Conservation (phyloP, 441 rosid species). For the Biscutella laevigata region DNA sequence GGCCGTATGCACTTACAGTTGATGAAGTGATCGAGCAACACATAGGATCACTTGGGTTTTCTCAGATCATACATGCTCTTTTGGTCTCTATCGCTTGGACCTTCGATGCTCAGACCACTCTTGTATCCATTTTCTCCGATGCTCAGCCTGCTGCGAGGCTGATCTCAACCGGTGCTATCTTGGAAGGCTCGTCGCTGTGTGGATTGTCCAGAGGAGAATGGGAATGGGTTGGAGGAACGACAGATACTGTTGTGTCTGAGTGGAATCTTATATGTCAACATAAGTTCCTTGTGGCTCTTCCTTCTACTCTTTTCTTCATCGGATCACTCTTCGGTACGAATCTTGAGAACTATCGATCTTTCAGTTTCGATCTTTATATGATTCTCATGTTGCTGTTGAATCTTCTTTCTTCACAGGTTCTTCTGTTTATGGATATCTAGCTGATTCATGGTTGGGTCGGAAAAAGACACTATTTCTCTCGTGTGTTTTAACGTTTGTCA, state of each 20-base stretch:
- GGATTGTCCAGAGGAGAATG: slow-evolving; percentile 34
- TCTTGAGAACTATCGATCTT: background rate
- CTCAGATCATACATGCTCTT: slow-evolving; percentile 52
- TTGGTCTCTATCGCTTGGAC: slow-evolving; percentile 61
- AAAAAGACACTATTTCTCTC: slow-evolving; percentile 44
- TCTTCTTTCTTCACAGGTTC: slow-evolving; percentile 32
- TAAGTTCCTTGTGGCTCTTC: slow-evolving; percentile 56
- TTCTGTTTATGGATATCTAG: slow-evolving; percentile 44
- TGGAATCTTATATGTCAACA: slow-evolving; percentile 57
- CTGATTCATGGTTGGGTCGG: slow-evolving; percentile 50
- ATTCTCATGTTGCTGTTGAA: no score
- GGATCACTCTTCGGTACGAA: slow-evolving; percentile 43
- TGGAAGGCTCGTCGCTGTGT: slow-evolving; percentile 27
- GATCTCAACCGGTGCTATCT: slow-evolving; percentile 3
- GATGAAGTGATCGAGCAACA: slow-evolving; percentile 52
- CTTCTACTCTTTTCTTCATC: slow-evolving; percentile 59
- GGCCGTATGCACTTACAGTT: slow-evolving; percentile 39
- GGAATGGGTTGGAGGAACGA: slow-evolving; percentile 52
- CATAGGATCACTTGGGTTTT: slow-evolving; percentile 48
- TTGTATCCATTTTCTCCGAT: slow-evolving; percentile 55
- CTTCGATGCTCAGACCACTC: slow-evolving; percentile 56
- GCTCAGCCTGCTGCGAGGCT: slow-evolving; percentile 36
- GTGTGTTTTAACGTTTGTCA: slow-evolving; percentile 42
- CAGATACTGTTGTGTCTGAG: slow-evolving; percentile 43
- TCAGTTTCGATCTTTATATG: background rate